Evolutionary conservation across 1,139 yeast genomes (phyloP).

Genomic region (Wickerhamomyces sp.): DNA sequence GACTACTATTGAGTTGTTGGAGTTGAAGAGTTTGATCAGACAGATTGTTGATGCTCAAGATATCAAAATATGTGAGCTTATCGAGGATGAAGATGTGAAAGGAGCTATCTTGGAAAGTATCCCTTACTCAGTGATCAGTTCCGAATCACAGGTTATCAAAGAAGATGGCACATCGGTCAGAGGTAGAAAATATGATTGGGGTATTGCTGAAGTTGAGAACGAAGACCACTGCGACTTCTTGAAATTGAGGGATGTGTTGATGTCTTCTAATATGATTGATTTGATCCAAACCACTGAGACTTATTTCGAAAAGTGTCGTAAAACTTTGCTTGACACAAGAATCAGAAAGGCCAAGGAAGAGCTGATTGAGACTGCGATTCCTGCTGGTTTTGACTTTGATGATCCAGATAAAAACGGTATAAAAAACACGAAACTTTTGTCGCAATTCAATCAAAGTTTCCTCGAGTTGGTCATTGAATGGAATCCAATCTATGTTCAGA

Average conservation of each 20-base stretch:
- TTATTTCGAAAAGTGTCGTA: slow-evolving; percentile 52
- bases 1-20: slow-evolving; percentile 32
- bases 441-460: slow-evolving; percentile 31
- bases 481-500: slow-evolving; percentile 44
- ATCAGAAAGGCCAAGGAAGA: slow-evolving; percentile 29
- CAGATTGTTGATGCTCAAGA: slow-evolving; percentile 39
- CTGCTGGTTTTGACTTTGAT: slow-evolving; percentile 24
- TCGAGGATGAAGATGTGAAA: slow-evolving; percentile 37
- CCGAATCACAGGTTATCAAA: slow-evolving; percentile 32
- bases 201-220: slow-evolving; percentile 66
- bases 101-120: slow-evolving; percentile 28
- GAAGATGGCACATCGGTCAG: slow-evolving; percentile 38
- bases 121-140: slow-evolving; percentile 62
- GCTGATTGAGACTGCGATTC: slow-evolving; percentile 13
- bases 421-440: slow-evolving; percentile 33
- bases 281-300: slow-evolving; percentile 51
- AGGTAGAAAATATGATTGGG: slow-evolving; percentile 74
- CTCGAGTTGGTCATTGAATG: slow-evolving; percentile 39
- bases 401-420: slow-evolving; percentile 26
- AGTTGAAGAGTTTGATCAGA: slow-evolving; percentile 42
- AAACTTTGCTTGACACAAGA: slow-evolving; percentile 37
- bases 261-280: slow-evolving; percentile 54
- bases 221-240: slow-evolving; percentile 57
- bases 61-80: slow-evolving; percentile 54
- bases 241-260: slow-evolving; percentile 44